These are phyloP conservation scores for Effrenium voratum DNA, from an alignment of 73 alveolate species.

Conservation along the genomic window DNA sequence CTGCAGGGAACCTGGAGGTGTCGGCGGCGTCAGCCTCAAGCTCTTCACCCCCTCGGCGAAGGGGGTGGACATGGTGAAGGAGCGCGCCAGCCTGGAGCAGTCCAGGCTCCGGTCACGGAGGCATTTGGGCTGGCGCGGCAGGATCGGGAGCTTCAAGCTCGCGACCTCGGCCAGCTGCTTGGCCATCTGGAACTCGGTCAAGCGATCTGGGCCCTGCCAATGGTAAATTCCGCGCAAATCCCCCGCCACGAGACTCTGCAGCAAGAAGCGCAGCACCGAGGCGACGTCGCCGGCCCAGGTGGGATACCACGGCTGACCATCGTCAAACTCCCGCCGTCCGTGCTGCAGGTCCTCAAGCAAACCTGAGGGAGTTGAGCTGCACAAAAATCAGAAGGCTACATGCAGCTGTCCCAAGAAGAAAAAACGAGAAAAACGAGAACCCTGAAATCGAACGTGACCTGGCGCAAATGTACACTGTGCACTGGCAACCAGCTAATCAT, in stretches of 20 bases:
- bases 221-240: conserved; percentile 71
- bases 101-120: conserved; percentile 27
- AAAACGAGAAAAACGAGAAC: too few relatives aligned
- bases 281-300: conserved; percentile 49
- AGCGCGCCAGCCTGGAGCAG: background rate
- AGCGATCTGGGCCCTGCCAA: conserved; percentile 65
- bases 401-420: too few relatives aligned
- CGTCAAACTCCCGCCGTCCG: conserved; percentile 17
- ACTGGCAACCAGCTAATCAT: too few relatives aligned
- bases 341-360: background rate
- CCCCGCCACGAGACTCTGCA: conserved; percentile 13
- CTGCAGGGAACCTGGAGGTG: too few relatives aligned
- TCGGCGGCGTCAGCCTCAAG: too few relatives aligned
- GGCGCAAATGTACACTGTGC: too few relatives aligned
- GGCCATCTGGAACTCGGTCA: conserved; percentile 45
- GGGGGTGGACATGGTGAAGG: background rate
- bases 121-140: background rate
- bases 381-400: too few relatives aligned
- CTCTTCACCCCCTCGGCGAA: conserved; percentile 8
- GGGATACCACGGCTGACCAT: conserved; percentile 19
- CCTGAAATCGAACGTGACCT: too few relatives aligned
- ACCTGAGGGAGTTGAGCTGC: background rate
- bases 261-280: background rate
- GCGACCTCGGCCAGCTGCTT: conserved; percentile 5
- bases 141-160: background rate